A percentile compares a stretch with the other conserved stretches of the same genome.
Evolutionary conservation across 257 asterid species (phyloP).

Genomic region (Forsythia viridissima): DNA sequence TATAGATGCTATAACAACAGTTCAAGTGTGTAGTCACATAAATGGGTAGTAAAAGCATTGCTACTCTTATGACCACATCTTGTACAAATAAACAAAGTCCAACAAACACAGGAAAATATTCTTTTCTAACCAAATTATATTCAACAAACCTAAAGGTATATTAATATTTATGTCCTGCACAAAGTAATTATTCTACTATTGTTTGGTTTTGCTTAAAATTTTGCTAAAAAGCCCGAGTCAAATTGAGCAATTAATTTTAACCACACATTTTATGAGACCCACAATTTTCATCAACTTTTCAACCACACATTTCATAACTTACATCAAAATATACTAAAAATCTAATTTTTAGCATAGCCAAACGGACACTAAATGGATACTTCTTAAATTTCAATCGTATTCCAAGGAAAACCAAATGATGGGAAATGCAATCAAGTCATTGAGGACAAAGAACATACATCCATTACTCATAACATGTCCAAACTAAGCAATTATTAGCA

Average conservation of each 20-base stretch:
- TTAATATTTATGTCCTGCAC: neutral
- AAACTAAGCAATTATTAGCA: conserved; percentile 32
- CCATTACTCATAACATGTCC: conserved; percentile 1
- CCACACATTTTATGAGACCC: too few relatives aligned
- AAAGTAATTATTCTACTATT: neutral
- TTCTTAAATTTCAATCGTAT: neutral
- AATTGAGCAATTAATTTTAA: too few relatives aligned
- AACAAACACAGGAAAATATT: too few relatives aligned
- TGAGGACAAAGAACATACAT: conserved; percentile 10
- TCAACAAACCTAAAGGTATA: neutral
- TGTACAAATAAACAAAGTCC: too few relatives aligned
- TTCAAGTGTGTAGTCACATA: too few relatives aligned
- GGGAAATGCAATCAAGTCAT: neutral
- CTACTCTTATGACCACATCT: neutral
- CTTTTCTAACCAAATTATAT: neutral
- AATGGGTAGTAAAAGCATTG: neutral
- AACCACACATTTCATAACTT: too few relatives aligned
- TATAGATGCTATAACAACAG: too few relatives aligned
- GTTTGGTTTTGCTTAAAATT: too few relatives aligned
- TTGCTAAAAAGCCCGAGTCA: too few relatives aligned
- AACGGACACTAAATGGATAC: neutral
- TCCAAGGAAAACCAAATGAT: neutral
- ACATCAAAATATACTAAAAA: too few relatives aligned
- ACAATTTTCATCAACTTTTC: too few relatives aligned
- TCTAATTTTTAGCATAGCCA: too few relatives aligned